Percentiles rank a stretch among this genome's conserved stretches.
phyloP scores from a whole-genome alignment of 1,284 basidiomycete genomes.

The Trichosporon asahii region DNA sequence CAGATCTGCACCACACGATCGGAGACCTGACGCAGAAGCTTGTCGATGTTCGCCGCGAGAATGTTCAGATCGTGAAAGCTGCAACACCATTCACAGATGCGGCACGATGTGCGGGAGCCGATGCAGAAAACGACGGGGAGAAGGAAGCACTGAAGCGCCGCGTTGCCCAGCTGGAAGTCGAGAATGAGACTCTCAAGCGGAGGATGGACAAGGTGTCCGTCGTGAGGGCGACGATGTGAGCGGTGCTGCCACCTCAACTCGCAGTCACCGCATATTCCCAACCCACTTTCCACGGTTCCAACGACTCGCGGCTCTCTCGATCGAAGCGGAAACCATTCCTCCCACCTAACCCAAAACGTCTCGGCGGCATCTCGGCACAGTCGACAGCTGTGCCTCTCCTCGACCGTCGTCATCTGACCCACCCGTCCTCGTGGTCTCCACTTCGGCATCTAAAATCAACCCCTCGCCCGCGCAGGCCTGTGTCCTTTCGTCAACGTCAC shows the following conservation, averaged over 20 bases:
- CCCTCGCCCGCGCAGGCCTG: neutral
- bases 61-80: neutral
- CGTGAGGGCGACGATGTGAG: neutral
- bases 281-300: too few relatives aligned
- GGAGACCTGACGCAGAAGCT: conserved; percentile 4
- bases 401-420: neutral
- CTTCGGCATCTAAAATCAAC: neutral
- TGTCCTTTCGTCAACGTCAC: neutral
- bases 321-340: neutral
- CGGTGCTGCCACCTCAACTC: neutral
- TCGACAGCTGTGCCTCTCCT: neutral
- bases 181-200: neutral
- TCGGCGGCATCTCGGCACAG: neutral
- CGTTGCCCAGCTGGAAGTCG: neutral
- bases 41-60: neutral
- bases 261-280: too few relatives aligned
- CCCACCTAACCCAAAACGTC: neutral
- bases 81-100: neutral
- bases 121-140: neutral
- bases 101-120: neutral
- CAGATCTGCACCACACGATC: neutral
- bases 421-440: neutral
- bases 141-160: neutral
- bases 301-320: too few relatives aligned
- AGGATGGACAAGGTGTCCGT: neutral